Conservation (phyloP, 2,329 filamentous ascomycete species). For the Xylaria sp. region DNA sequence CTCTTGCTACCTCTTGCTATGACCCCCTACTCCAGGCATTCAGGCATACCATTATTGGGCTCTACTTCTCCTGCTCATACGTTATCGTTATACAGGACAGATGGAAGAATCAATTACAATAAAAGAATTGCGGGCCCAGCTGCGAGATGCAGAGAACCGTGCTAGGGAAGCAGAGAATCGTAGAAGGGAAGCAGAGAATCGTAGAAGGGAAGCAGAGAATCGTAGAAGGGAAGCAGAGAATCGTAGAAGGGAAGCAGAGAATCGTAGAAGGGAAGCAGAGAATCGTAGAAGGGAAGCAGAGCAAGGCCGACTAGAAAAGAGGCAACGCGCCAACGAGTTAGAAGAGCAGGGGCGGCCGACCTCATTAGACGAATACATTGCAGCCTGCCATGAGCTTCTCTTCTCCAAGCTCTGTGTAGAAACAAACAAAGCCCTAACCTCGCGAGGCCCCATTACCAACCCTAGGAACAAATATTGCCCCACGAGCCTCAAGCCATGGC, state of each 20-base stretch:
- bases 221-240: too few relatives aligned
- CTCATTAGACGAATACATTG: constrained; percentile 43
- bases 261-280: too few relatives aligned
- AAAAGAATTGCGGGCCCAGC: neutral
- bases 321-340: constrained; percentile 1
- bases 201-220: too few relatives aligned
- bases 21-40: too few relatives aligned
- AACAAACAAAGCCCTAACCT: constrained; percentile 33
- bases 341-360: constrained; percentile 36
- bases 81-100: neutral
- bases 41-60: neutral
- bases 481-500: constrained; percentile 38
- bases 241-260: too few relatives aligned
- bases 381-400: constrained; percentile 38
- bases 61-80: neutral
- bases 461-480: constrained; percentile 41
- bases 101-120: constrained; percentile 3
- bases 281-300: neutral
- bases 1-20: too few relatives aligned
- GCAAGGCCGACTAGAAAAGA: neutral
- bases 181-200: too few relatives aligned
- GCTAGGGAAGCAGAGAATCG: neutral
- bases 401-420: constrained; percentile 37
- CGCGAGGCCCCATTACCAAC: constrained; percentile 39
- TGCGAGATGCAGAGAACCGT: constrained; percentile 5